Base-by-base conservation (phyloP, 176 grass and related monocot genomes). In the Chrysopogon serrulatus region DNA sequence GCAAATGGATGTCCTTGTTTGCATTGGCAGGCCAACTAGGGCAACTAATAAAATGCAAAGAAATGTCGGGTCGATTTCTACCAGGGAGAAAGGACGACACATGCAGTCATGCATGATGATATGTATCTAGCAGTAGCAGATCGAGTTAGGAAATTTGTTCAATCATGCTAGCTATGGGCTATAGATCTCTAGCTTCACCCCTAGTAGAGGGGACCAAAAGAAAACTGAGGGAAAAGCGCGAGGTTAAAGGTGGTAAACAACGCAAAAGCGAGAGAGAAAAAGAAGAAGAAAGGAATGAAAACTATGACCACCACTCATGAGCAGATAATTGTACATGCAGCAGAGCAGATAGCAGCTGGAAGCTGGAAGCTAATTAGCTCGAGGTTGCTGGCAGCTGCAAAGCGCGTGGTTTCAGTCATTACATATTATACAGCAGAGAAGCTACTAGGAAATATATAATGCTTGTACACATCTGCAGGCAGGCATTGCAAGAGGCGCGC, bases 1-100 rank as follows among this genome's bases (percentile, higher is more conserved):
- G 28, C 19, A 12, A 73, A 64, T 62, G 68, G 32, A 65, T n/a
- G 83, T 78, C 82, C 42, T 51, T 86, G 65, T 64, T 79, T 65
- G 41, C 16, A n/a, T 72, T 39, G 68, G 18, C 84, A 65, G 24
- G 68, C 31, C 42, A 78, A 27, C 44, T 76, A 68, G 73, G 6
- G 1, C n/a, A 30, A n/a, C 10, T 68, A 80, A 31, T 15, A 62
- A 79, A 86, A 39, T 49, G 31, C 0, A 79, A 86, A 86, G 56
- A 86, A 79, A 73, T 80, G 56, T 73, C 18, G 56, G 67, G 84
- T 80, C 76, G 49, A 33, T 86, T 80, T 86, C 84, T 73, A 86
- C 42, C 56, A 19, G 67, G 35, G 42, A 65, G n/a, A 79, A 86
- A 68, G 21, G 47, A 47, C 16, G 6, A 53, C 17, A 18, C 48